Evolutionary conservation across 2,329 filamentous ascomycete species (phyloP), one percentile per base, ranked within the genome.

Genomic region (Fusarium buharicum): DNA sequence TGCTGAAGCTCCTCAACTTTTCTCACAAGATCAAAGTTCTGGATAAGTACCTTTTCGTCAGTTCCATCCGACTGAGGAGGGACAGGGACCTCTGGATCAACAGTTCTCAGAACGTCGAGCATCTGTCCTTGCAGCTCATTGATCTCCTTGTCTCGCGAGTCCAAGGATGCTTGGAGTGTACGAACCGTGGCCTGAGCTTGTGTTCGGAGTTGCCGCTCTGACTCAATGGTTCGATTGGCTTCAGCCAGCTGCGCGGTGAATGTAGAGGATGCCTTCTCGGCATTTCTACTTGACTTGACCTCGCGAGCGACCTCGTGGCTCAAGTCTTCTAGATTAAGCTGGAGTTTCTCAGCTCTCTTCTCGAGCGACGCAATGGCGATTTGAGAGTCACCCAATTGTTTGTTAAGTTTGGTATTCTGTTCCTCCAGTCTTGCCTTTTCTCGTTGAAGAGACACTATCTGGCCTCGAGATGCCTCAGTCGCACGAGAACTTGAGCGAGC

Each of bases 281-380:
- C 94, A 73, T 91, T 95, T 57, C 94, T 88, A 71, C 89, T 95
- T 17, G 88, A 87, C 78, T 97, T 96, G 72, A 93, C 92, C 76
- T 97, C 94, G 27, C 93, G 86, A 45, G 91, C 90, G 50, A 97
- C 85, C 75, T 98, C 93, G 69, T 98, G 94, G 67, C 92, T 96
- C 31, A 97, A 81, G 74, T 99, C 94, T 74, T 99, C 94, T 9
- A 98, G 78, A 70, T 85, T 93, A 37, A 98, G 84, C 47, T 93
- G 86, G 24, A 98, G 82, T 76, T 97, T 97, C 77, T 98, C 94
- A 48, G 95, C 90, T 75, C 95, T 92, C 81, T 98, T 98, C 74
- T 97, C 93, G 8, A 97, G 79, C 1, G 91, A 90, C 0, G 90
- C 90, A 64, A 96, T 87, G 6, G 87, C 87, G 20, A 97, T 77